Base-by-base conservation (phyloP, 1,284 basidiomycete species). In the Lignosus rhinocerotis region DNA sequence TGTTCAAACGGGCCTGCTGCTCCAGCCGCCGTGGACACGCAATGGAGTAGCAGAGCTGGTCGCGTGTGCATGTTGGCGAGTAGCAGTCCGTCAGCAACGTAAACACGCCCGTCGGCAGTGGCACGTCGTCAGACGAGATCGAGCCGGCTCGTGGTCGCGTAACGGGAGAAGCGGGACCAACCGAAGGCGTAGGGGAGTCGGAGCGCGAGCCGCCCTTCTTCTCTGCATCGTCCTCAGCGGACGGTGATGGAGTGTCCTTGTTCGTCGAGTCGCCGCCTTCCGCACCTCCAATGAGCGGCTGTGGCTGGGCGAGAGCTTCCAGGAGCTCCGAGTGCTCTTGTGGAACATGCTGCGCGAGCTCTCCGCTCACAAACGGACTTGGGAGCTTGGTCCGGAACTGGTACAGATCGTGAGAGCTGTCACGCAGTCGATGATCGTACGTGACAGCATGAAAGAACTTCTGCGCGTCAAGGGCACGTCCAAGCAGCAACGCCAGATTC, bases 391-490 rank as follows among this genome's bases (percentile, higher is more conserved):
- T 86, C 62, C 82, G 79, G 76, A 99, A 98, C 73, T 97, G 96
- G 74, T 98, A 99, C 32, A 99, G 77, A 75, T 99, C 97, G 62
- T 85, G 82, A 2, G 88, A 79, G 66, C 88, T 94, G 75, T 99
- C 97, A 51, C 97, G 82, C 62, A 99, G 73, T 12, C 96, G 88
- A 73, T 99, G 97, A 70, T 98, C 96, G 72, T 99, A 99, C 7
- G 96, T 98, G 64, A 99, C 97, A 69, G 98, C 97, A 73, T 99
- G 97, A 73, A 99, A 99, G 78, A 96, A 98, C 77, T 98, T 99
- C 77, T 99, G 97, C 12, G 95, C 92, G 71, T 99, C 97, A 56
- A 99, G 80, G 6, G 96, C 95, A 49, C 97, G 85, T 12, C 97
- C 97, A 10, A 99, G 83, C 2, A 99, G 80, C 46, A 99, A 77